These are phyloP conservation scores for Talaromyces liani DNA, from an alignment of 495 filamentous ascomycete genomes.

Conservation along the genomic window DNA sequence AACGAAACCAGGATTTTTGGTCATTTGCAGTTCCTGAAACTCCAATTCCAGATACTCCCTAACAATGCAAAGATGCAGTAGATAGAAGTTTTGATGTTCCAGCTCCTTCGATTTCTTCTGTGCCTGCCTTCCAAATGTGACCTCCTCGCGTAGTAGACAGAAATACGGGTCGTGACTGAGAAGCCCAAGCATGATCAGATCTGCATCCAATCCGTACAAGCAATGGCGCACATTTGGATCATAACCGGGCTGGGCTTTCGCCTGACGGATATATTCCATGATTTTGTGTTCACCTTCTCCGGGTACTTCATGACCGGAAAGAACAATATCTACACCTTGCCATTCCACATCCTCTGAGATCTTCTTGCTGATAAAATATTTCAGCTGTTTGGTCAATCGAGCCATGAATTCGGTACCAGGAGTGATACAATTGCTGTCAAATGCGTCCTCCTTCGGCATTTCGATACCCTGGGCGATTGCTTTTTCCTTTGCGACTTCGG, in stretches of 20 bases:
- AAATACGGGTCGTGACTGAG: conserved; percentile 98
- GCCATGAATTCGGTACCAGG: conserved; percentile 98
- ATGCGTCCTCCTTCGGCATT: conserved; percentile 90
- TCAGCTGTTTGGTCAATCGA: conserved; percentile 84
- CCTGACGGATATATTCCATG: conserved; percentile 98
- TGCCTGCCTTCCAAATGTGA: conserved; percentile 85
- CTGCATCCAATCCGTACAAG: conserved; percentile 94
- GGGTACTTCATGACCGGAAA: conserved; percentile 98
- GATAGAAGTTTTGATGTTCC: conserved; percentile 97
- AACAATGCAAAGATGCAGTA: conserved; percentile 95
- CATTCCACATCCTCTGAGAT: conserved; percentile 94
- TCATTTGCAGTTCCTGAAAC: conserved; percentile 84
- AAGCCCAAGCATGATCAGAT: conserved; percentile 96
- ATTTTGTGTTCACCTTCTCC: conserved; percentile 99
- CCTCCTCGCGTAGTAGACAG: conserved; percentile 92
- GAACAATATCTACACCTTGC: conserved; percentile 91
- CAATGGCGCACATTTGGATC: conserved; percentile 95
- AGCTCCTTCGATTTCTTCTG: conserved; percentile 88
- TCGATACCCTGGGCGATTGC: conserved; percentile 80
- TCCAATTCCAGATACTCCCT: conserved; percentile 95
- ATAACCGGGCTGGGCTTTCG: conserved; percentile 91
- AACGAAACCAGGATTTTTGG: conserved; percentile 64
- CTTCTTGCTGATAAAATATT: conserved; percentile 99
- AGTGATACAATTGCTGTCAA: conserved; percentile 99
- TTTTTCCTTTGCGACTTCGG: conserved; percentile 81